phyloP scores from a whole-genome alignment of 2,329 filamentous ascomycete species.

The Moelleriella libera region DNA sequence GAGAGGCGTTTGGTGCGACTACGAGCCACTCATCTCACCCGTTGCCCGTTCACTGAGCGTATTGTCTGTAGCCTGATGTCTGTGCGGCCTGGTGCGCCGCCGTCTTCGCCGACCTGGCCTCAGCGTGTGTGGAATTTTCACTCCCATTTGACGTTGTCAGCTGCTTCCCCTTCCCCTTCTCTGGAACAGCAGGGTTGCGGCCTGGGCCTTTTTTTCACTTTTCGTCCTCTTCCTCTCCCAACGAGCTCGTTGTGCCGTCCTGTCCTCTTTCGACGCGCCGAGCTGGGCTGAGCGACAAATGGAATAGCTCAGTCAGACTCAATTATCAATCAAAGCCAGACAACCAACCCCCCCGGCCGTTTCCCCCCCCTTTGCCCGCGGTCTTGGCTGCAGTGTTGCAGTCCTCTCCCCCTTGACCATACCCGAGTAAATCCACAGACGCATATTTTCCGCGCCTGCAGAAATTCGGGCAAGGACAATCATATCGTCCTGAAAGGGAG shows the following conservation, averaged over 20 bases:
- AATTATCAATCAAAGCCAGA: too few species aligned
- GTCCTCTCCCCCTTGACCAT: not conserved
- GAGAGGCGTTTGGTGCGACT: not conserved
- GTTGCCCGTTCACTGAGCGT: not conserved
- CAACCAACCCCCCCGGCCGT: too few species aligned
- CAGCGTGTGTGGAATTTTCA: constrained; percentile 4
- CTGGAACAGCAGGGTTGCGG: not conserved
- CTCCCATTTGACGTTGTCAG: not conserved
- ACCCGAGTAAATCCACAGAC: not conserved
- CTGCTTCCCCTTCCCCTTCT: constrained; percentile 2
- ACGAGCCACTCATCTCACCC: not conserved
- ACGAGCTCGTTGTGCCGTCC: not conserved
- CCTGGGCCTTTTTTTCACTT: not conserved
- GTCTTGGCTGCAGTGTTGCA: not conserved
- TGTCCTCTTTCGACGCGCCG: not conserved
- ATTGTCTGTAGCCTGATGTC: not conserved
- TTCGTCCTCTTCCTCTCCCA: not conserved
- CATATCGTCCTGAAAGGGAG: too few species aligned
- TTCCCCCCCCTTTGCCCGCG: too few species aligned
- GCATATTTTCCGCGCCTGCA: not conserved
- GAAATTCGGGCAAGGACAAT: too few species aligned
- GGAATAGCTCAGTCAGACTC: too few species aligned
- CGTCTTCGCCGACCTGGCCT: not conserved
- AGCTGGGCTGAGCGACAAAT: too few species aligned
- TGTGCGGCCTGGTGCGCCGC: not conserved